Base-by-base conservation (phyloP, 768 basidiomycete genomes). In the Boletus coccyginus region DNA sequence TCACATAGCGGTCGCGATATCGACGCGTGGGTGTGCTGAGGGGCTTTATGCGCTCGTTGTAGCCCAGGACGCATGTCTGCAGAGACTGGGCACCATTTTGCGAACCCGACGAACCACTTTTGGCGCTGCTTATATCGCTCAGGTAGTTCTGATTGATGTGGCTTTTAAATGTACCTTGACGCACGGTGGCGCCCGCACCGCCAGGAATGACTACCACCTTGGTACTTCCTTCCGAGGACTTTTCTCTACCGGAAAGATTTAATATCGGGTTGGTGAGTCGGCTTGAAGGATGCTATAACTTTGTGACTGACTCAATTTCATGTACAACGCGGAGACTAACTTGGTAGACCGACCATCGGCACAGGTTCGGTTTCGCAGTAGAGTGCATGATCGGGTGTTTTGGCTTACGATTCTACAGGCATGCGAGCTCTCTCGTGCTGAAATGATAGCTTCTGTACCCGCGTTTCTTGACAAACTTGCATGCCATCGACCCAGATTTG, bases 71-170 rank as follows among this genome's bases (percentile, higher is more conserved):
- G 79, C 59, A 79, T 74, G 66, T 92, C 90, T 0, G 85, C 88
- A 0, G 76, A 77, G 54, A 75, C 77, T 3, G 92, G 92, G 0
- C 88, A 90, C 67, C 91, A 94, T 67, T 94, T 85, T 62, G 88
- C 85, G 1, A 83, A 88, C 63, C 85, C 85, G 0, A 85, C 85
- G 3, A 94, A 94, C 63, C 90, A 92, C 59, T 93, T 93, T 69
- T 93, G 88, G 88, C 74, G 71, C 43, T 88, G 88, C 56, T 75
- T 94, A 1, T 76, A 88, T 61, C 75, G 76, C 42, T 85, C 88
- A 44, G 86, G 90, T 83, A 60, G 33, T 66, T 61, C 19, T 9
- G 0, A 14, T 35, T 11, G 10, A 35, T 8, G 6, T 19, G 3
- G 24, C 21, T 8, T 32, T 27, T 35, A 1, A 7, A 46, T 33